Conservation (phyloP, 495 filamentous ascomycete species). For the Elaphomyces granulatus region DNA sequence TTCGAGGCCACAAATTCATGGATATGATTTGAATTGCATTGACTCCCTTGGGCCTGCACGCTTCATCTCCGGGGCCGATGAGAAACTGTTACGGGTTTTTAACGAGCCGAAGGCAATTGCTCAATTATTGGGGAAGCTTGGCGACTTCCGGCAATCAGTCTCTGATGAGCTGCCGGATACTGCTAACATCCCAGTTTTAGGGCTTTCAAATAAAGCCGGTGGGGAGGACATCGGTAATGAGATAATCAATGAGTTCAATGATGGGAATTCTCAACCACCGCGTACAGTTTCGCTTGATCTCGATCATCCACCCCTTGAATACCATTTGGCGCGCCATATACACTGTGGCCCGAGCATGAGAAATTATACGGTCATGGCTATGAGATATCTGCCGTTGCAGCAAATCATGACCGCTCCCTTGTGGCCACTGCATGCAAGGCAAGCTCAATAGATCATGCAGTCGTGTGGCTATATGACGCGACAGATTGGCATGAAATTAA, state of each 20-base stretch:
- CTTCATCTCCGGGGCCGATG: conserved; percentile 94
- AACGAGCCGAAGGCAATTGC: conserved; percentile 78
- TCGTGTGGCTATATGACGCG: conserved; percentile 82
- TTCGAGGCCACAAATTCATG: conserved; percentile 90
- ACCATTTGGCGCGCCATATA: conserved; percentile 76
- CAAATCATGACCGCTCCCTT: conserved; percentile 53
- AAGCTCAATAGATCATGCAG: conserved; percentile 82
- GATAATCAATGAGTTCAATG: conserved; percentile 36
- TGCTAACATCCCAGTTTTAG: conserved; percentile 85
- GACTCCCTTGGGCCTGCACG: conserved; percentile 50
- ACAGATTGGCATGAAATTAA: conserved; percentile 74
- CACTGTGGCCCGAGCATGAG: conserved; percentile 89
- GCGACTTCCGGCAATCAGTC: conserved; percentile 36
- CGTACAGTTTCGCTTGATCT: conserved; percentile 24
- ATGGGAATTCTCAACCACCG: conserved; percentile 4
- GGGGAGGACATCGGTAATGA: conserved; percentile 37
- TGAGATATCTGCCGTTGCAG: conserved; percentile 85
- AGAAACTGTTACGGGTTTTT: conserved; percentile 96
- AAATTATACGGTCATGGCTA: conserved; percentile 99
- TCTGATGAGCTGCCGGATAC: conserved; percentile 56
- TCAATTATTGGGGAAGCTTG: conserved; percentile 51
- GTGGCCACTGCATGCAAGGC: conserved; percentile 93
- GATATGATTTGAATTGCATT: conserved; percentile 94
- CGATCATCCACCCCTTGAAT: conserved; percentile 69
- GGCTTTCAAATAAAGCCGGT: conserved; percentile 90